Percentiles rank a stretch among this genome's conserved stretches.
phyloP scores from a whole-genome alignment of 148 eudicot genomes.

The Vaccinium myrtillus region DNA sequence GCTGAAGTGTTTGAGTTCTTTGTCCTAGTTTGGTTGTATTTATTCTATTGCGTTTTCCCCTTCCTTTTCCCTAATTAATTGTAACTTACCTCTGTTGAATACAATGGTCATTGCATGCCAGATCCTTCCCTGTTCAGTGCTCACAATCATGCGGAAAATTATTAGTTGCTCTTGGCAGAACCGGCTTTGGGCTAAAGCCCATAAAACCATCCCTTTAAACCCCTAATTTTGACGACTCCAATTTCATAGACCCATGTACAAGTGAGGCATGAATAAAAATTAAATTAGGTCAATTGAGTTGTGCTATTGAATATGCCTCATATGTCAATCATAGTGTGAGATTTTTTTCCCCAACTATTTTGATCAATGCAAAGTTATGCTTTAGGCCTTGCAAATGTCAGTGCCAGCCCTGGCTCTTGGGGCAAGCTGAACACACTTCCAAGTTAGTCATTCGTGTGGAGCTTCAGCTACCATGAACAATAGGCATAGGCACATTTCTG shows the following conservation, averaged over 20 bases:
- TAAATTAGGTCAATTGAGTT: no score
- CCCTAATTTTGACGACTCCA: no score
- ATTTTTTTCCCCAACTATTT: no score
- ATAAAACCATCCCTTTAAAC: no score
- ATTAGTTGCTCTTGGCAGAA: neutral
- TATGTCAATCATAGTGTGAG: no score
- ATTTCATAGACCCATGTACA: no score
- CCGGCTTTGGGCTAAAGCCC: no score
- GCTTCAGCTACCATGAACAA: neutral
- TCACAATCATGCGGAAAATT: neutral
- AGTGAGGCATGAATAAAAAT: no score
- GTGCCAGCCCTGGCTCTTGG: neutral
- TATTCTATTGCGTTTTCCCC: neutral
- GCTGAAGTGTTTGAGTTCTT: neutral
- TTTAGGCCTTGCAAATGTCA: no score
- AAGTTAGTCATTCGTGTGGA: neutral
- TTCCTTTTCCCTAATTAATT: neutral
- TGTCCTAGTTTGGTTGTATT: neutral
- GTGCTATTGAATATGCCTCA: no score
- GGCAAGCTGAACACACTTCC: neutral
- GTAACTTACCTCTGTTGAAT: neutral
- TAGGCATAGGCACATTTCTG: neutral
- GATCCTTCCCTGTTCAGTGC: neutral
- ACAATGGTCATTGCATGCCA: neutral
- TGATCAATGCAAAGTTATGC: no score